Conservation (phyloP, 2,329 filamentous ascomycete species). For the Ceratocystis ficicola region DNA sequence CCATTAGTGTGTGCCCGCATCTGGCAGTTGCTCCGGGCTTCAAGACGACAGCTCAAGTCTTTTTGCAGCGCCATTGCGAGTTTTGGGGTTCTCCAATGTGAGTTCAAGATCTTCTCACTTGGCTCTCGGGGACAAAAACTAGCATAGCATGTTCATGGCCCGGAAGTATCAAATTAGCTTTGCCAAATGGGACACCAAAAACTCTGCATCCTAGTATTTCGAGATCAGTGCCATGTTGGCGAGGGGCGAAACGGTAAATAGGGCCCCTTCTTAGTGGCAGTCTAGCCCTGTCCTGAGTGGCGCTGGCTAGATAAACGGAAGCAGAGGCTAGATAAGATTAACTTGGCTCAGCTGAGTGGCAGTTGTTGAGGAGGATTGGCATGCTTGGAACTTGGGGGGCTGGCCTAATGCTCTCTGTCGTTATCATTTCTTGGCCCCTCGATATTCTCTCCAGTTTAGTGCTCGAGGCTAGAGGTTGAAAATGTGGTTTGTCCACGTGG, state of each 20-base stretch:
- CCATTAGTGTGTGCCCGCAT: neutral
- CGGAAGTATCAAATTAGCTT: neutral
- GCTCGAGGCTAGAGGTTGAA: neutral
- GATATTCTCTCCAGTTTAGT: neutral
- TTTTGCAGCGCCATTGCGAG: too few relatives aligned
- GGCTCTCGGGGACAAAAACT: neutral
- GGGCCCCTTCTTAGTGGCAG: neutral
- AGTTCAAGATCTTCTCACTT: neutral
- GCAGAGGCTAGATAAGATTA: neutral
- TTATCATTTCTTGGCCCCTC: neutral
- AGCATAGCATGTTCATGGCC: neutral
- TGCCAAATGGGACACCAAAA: neutral
- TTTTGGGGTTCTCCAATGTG: neutral
- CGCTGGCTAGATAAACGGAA: neutral
- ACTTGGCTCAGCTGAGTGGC: neutral
- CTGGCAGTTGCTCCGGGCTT: conserved; percentile 1
- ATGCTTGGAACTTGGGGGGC: neutral
- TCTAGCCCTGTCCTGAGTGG: neutral
- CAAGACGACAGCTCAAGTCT: neutral
- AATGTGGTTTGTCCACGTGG: neutral
- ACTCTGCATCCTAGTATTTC: neutral
- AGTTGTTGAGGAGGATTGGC: conserved; percentile 7
- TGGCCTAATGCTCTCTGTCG: neutral
- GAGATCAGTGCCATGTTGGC: neutral
- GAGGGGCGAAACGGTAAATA: neutral